Percentiles rank a stretch among this genome's conserved stretches.
These are phyloP conservation scores for Phytophthora lateralis DNA, from an alignment of 352 stramenopile genomes.

Conservation along the genomic window DNA sequence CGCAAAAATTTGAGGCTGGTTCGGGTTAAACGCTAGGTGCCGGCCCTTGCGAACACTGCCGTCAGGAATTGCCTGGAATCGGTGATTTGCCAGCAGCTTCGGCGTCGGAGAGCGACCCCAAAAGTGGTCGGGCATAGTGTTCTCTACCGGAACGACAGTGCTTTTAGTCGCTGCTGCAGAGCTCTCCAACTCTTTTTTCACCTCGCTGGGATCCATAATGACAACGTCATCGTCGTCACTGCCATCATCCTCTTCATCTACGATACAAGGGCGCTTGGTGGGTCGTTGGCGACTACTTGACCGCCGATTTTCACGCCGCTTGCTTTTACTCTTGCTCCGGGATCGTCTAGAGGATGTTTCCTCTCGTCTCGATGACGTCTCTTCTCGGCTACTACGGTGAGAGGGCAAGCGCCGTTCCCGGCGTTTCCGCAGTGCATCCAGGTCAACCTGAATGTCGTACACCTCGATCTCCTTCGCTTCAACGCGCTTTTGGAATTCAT, in stretches of 20 bases:
- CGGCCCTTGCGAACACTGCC: slow-evolving; percentile 70
- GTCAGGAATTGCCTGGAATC: slow-evolving; percentile 65
- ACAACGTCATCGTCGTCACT: slow-evolving; percentile 57
- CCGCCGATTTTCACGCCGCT: slow-evolving; percentile 27
- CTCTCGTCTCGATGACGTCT: slow-evolving; percentile 17
- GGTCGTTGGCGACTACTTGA: slow-evolving; percentile 40
- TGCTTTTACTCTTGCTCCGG: slow-evolving; percentile 27
- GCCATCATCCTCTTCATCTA: slow-evolving; percentile 70
- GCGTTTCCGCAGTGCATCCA: slow-evolving; percentile 68
- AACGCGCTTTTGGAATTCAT: slow-evolving; percentile 43
- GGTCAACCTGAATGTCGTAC: slow-evolving; percentile 63
- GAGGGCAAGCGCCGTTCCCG: slow-evolving; percentile 38
- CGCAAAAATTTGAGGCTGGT: slow-evolving; percentile 72
- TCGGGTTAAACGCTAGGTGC: slow-evolving; percentile 80
- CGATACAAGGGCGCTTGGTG: slow-evolving; percentile 64
- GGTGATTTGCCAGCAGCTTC: slow-evolving; percentile 76
- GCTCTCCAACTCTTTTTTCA: slow-evolving; percentile 46
- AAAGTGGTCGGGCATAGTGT: slow-evolving; percentile 72
- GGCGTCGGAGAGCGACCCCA: slow-evolving; percentile 67
- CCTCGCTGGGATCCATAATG: slow-evolving; percentile 52
- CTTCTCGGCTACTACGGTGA: slow-evolving; percentile 14
- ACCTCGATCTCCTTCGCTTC: slow-evolving; percentile 68
- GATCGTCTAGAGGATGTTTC: slow-evolving; percentile 20
- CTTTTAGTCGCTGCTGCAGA: slow-evolving; percentile 9
- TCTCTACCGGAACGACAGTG: slow-evolving; percentile 40